Conservation (phyloP, 208 protist species). For the Trypanosoma theileri region DNA sequence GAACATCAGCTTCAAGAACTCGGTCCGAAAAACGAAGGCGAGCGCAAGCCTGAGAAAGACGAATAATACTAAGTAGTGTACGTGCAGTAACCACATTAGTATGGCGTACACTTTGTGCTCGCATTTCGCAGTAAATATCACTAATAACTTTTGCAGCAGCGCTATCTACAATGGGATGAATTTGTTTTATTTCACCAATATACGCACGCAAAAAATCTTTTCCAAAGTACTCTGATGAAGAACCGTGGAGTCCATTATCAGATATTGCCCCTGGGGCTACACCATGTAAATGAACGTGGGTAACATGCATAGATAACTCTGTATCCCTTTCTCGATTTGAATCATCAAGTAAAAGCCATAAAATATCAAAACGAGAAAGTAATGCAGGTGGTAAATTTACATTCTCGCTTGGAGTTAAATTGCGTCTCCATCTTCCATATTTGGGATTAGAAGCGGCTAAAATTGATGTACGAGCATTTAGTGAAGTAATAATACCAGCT, state of each 20-base stretch:
- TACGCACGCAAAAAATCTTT: conserved; percentile 85
- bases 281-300: conserved; percentile 82
- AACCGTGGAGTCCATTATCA: conserved; percentile 42
- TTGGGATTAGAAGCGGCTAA: conserved; percentile 99
- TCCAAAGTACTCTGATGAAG: conserved; percentile 74
- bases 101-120: conserved; percentile 69
- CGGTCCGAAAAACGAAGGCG: conserved; percentile 81
- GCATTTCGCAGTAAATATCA: conserved; percentile 91
- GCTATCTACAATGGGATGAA: conserved; percentile 80
- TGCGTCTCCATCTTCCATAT: conserved; percentile 95
- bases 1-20: conserved; percentile 87
- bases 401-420: conserved; percentile 94
- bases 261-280: conserved; percentile 66
- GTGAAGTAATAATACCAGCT: conserved; percentile 98
- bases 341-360: conserved; percentile 92
- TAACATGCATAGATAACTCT: conserved; percentile 95
- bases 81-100: conserved; percentile 86
- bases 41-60: conserved; percentile 93
- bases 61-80: conserved; percentile 93
- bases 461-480: conserved; percentile 98
- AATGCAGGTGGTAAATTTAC: conserved; percentile 98
- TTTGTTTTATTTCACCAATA: conserved; percentile 79
- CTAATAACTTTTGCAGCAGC: conserved; percentile 72
- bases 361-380: conserved; percentile 97
- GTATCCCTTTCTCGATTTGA: conserved; percentile 88